phyloP scores from a whole-genome alignment of 345 rosid genomes.

The Erysimum cheiranthoides region DNA sequence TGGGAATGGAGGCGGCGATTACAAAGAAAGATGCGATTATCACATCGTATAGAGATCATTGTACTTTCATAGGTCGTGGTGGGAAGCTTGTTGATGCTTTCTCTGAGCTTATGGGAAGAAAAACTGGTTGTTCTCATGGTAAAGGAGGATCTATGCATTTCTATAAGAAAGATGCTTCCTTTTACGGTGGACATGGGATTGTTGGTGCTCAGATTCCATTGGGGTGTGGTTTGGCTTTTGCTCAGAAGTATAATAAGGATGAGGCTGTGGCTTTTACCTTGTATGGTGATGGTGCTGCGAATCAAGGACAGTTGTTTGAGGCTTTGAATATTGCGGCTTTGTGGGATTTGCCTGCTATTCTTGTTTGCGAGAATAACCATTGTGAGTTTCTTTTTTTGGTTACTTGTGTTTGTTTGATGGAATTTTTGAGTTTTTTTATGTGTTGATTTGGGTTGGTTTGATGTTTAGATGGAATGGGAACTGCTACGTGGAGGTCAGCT shows the following conservation, averaged over 20 bases:
- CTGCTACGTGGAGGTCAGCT: slow-evolving; percentile 97
- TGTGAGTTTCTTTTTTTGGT: slow-evolving; percentile 51
- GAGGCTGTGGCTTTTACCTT: slow-evolving; percentile 79
- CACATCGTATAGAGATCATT: slow-evolving; percentile 93
- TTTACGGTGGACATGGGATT: slow-evolving; percentile 98
- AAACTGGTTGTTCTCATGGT: slow-evolving; percentile 81
- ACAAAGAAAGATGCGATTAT: slow-evolving; percentile 81
- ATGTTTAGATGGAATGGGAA: slow-evolving; percentile 92
- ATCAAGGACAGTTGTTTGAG: slow-evolving; percentile 96
- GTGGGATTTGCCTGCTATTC: slow-evolving; percentile 93
- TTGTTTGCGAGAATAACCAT: slow-evolving; percentile 97
- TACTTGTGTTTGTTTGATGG: not conserved
- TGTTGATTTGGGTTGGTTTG: slow-evolving; percentile 26
- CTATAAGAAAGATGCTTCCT: slow-evolving; percentile 82
- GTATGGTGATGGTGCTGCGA: slow-evolving; percentile 98
- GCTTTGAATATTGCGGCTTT: slow-evolving; percentile 93
- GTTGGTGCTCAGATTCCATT: slow-evolving; percentile 97
- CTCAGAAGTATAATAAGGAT: slow-evolving; percentile 89
- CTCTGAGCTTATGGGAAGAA: slow-evolving; percentile 96
- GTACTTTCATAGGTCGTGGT: slow-evolving; percentile 85
- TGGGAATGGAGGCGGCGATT: slow-evolving; percentile 96
- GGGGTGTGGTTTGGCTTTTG: slow-evolving; percentile 96
- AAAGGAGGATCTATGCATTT: slow-evolving; percentile 99
- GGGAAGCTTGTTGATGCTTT: slow-evolving; percentile 77
- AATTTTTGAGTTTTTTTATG: not conserved